Base-by-base conservation (phyloP, 1,139 yeast genomes). In the Debaryomyces robertsiae region DNA sequence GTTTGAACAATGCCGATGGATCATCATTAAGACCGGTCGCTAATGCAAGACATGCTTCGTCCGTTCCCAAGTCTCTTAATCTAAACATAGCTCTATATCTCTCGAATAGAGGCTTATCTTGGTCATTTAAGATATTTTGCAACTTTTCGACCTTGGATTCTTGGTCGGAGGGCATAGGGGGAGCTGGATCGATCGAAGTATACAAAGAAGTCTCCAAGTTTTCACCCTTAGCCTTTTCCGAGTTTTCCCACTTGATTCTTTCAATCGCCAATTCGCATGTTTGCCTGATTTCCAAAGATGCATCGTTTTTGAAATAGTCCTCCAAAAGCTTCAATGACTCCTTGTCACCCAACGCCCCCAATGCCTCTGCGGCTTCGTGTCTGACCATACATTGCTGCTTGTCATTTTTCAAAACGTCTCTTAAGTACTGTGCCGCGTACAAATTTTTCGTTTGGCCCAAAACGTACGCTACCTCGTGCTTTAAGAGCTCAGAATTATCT, bases 51-150 rank as follows among this genome's bases (percentile, higher is more conserved):
- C 95, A 86, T 3, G 98, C 97, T 53, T 88, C 96, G 54, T 85
- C 88, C 29, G 93, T 81, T 40, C 95, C 98, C 57, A 94, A 79
- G 62, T 94, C 98, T 66, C 99, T 81, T 50, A 94, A 78, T 60
- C 98, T 80, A 73, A 94, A 94, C 98, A 94, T 94, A 47, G 97
- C 98, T 67, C 98, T 81, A 69, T 94, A 94, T 65, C 98, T 82
- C 67, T 90, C 90, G 60, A 94, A 94, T 52, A 94, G 76, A 14
- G 97, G 85, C 55, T 78, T 77, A 1, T 66, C 62, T 60, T 87
- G 93, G 62, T 89, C 84, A 61, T 88, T 89, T 58, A 94, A 75
- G 45, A 87, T 75, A 17, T 57, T 60, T 57, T 82, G 79, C 53
- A 93, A 77, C 57, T 82, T 81, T 24, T 75, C 82, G 33, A 93